phyloP scores from a whole-genome alignment of 108 stramenopile species.

The Cyclotella atomus region DNA sequence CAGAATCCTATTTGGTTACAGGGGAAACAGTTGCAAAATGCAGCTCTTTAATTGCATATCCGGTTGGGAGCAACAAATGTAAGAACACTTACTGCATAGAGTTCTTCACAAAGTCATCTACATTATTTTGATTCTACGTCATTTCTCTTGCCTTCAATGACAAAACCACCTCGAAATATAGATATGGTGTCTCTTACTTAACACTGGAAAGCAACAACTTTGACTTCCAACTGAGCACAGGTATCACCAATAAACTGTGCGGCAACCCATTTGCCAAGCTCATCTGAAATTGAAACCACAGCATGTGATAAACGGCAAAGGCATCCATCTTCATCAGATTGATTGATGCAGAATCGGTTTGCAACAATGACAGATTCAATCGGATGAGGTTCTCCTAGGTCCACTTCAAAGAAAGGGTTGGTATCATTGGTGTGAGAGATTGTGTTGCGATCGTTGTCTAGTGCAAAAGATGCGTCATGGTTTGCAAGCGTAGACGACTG shows the following conservation, averaged over 20 bases:
- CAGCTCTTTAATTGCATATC: too few relatives aligned
- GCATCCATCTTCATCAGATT: neutral
- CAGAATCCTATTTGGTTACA: too few relatives aligned
- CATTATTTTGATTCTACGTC: too few relatives aligned
- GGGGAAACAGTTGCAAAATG: too few relatives aligned
- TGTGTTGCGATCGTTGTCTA: neutral
- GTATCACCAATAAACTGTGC: neutral
- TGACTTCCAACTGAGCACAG: too few relatives aligned
- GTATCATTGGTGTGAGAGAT: neutral
- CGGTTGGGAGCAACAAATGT: too few relatives aligned
- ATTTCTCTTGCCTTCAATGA: too few relatives aligned
- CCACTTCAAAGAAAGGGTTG: neutral
- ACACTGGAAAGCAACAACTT: too few relatives aligned
- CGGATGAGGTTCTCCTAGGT: neutral
- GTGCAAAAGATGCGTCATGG: neutral
- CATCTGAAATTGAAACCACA: neutral
- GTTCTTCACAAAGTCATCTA: too few relatives aligned
- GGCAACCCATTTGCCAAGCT: neutral
- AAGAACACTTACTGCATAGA: too few relatives aligned
- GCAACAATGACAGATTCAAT: neutral
- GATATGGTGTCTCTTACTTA: too few relatives aligned
- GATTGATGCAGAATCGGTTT: neutral
- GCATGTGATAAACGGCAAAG: slow-evolving; percentile 4
- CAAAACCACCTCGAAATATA: too few relatives aligned
- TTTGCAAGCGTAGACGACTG: neutral